Conservation (phyloP, 2,329 filamentous ascomycete species). For the Fusarium pseudograminearum region DNA sequence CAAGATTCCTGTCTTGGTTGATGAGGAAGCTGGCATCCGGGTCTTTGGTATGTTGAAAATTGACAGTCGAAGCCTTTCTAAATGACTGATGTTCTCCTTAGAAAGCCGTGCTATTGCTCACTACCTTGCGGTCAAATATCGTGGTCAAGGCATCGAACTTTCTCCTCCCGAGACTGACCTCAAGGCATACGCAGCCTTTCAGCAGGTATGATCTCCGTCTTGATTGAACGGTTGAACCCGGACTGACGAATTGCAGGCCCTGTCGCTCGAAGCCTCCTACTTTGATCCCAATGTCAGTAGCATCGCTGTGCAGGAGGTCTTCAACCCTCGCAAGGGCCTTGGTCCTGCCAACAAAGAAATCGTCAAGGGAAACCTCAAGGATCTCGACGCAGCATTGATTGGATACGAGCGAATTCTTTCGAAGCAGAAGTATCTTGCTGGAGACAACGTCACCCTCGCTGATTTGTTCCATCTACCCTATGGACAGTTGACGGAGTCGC, state of each 20-base stretch:
- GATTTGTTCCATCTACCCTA: neutral
- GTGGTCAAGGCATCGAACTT: neutral
- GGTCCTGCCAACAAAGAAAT: neutral
- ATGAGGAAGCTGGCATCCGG: neutral
- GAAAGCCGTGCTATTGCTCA: neutral
- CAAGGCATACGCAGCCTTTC: neutral
- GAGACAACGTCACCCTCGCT: neutral
- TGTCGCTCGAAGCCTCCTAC: neutral
- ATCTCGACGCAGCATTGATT: neutral
- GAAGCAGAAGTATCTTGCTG: conserved; percentile 2
- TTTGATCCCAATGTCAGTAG: neutral
- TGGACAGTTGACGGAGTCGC: neutral
- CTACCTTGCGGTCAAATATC: neutral
- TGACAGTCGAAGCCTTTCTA: accelerated
- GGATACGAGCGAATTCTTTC: conserved; percentile 1
- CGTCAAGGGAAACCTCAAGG: neutral
- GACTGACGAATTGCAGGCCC: neutral
- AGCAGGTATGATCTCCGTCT: neutral
- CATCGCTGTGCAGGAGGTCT: neutral
- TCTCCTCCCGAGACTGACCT: neutral
- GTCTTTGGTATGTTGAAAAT: neutral
- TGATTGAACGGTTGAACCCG: accelerated
- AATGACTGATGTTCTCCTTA: neutral
- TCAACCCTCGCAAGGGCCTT: neutral
- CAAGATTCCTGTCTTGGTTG: neutral